A percentile compares a stretch with the other conserved stretches of the same genome.
Evolutionary conservation across 768 basidiomycete species (phyloP).

Genomic region (Panaeolus papilionaceus): DNA sequence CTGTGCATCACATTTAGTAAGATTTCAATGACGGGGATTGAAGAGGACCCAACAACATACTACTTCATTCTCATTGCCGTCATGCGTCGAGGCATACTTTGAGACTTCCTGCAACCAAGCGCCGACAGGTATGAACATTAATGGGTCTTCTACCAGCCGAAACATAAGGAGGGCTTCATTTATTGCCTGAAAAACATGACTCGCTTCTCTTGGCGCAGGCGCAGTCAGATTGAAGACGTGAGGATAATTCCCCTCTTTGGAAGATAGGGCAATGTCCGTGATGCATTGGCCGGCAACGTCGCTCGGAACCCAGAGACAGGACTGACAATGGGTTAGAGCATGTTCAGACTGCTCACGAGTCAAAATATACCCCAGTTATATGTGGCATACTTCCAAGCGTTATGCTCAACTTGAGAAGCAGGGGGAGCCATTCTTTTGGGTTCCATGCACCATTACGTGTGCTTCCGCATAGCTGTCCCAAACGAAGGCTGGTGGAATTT

Average conservation of each 20-base stretch:
- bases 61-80: not conserved
- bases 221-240: not conserved
- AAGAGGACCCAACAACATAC: not conserved
- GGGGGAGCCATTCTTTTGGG: not conserved
- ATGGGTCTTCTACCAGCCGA: not conserved
- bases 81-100: not conserved
- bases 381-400: not conserved
- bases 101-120: not conserved
- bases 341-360: not conserved
- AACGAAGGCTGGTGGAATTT: not conserved
- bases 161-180: not conserved
- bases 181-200: not conserved
- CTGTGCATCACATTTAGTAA: not conserved
- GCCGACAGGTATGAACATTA: not conserved
- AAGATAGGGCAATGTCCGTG: not conserved
- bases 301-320: not conserved
- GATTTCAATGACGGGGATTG: too few relatives aligned
- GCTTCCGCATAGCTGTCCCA: conserved; percentile 1
- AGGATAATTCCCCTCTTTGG: not conserved
- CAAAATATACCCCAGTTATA: not conserved
- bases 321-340: not conserved
- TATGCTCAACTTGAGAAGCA: not conserved
- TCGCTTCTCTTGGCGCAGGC: not conserved
- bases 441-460: not conserved
- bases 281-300: not conserved